A percentile compares a stretch with the other conserved stretches of the same genome.
Conservation (phyloP, 2,329 filamentous ascomycete species). For the Colletotrichum truncatum region DNA sequence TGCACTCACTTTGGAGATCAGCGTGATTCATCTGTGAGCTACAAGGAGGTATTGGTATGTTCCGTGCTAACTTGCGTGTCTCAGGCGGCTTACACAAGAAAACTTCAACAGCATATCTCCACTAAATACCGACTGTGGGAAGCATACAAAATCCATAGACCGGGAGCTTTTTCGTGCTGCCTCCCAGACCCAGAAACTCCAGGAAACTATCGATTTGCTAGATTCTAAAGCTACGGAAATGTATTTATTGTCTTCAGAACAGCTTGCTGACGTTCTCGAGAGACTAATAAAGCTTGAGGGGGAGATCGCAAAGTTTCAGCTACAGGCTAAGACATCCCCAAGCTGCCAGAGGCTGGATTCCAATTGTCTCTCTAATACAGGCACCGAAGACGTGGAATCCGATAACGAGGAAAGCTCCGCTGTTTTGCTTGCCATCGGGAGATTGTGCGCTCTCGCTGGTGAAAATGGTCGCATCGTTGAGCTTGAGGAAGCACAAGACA, state of each 20-base stretch:
- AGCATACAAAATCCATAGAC: neutral
- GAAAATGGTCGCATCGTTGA: neutral
- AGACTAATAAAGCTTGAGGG: too few species aligned
- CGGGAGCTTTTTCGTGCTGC: neutral
- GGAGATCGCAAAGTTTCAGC: too few species aligned
- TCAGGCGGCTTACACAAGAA: neutral
- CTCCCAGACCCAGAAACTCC: neutral
- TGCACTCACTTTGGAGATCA: neutral
- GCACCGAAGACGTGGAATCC: too few species aligned
- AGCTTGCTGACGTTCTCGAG: too few species aligned
- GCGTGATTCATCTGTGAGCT: neutral
- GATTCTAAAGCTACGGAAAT: too few species aligned
- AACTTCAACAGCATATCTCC: neutral
- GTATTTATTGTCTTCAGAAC: too few species aligned
- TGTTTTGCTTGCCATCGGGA: neutral
- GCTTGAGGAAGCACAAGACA: neutral
- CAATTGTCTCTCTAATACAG: too few species aligned
- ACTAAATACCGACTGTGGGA: neutral
- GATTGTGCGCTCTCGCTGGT: neutral
- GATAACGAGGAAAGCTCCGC: neutral
- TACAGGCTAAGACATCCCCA: too few species aligned
- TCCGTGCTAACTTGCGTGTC: fast-evolving
- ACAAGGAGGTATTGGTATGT: fast-evolving
- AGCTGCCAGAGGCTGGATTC: too few species aligned
- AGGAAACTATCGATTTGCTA: fast-evolving